These are phyloP conservation scores for Oxytropis ochrocephala DNA, from an alignment of 306 rosid species.

Conservation along the genomic window DNA sequence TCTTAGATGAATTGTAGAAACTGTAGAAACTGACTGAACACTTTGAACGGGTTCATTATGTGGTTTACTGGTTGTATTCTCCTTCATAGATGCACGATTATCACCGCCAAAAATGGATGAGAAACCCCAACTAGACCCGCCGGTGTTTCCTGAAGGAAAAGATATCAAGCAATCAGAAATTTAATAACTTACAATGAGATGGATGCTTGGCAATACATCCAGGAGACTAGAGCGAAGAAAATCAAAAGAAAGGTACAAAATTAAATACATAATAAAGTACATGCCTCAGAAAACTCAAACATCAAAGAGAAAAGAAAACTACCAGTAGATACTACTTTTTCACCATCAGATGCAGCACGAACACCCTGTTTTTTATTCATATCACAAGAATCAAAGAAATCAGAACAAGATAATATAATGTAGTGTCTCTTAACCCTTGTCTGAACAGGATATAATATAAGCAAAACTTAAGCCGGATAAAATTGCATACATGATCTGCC, in stretches of 20 bases:
- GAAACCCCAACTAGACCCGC: conserved; percentile 73
- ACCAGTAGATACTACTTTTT: conserved; percentile 61
- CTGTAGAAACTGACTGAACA: conserved; percentile 44
- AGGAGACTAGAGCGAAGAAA: not conserved
- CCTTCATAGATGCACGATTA: conserved; percentile 50
- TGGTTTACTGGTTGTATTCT: conserved; percentile 37
- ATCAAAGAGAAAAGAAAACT: conserved; percentile 15
- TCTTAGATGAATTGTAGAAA: conserved; percentile 69
- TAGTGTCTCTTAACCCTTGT: not conserved
- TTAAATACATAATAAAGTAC: not conserved
- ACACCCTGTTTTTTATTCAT: conserved; percentile 35
- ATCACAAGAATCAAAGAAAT: conserved; percentile 18
- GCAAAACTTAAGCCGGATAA: conserved; percentile 8
- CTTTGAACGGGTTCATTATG: conserved; percentile 49
- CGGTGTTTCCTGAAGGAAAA: conserved; percentile 42
- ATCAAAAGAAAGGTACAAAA: not conserved
- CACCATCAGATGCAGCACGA: conserved; percentile 52
- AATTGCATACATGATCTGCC: conserved; percentile 54
- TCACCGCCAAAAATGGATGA: conserved; percentile 78
- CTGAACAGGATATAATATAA: not conserved
- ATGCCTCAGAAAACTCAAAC: not conserved
- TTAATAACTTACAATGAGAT: not conserved
- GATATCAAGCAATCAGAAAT: conserved; percentile 10
- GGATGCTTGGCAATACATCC: not conserved
- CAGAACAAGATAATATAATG: not conserved